A percentile compares a stretch with the other conserved stretches of the same genome.
Evolutionary conservation across 768 basidiomycete species (phyloP).

Genomic region (Suillus americanus): DNA sequence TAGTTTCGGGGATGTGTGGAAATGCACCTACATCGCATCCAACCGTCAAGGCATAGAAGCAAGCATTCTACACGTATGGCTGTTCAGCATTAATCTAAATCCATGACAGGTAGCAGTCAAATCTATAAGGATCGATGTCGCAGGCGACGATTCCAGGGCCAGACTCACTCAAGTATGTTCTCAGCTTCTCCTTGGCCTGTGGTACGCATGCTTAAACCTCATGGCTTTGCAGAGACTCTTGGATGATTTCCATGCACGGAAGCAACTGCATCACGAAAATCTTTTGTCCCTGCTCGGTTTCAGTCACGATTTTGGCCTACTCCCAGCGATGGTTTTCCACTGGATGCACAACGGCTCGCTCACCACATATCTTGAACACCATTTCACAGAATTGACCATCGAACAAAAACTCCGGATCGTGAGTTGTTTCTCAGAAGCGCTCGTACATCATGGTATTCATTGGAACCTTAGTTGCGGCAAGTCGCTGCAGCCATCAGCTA

Average conservation of each 20-base stretch:
- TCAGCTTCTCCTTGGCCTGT: too few species aligned
- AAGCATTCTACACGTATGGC: too few species aligned
- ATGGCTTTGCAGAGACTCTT: slow-evolving; percentile 9
- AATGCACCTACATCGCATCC: too few species aligned
- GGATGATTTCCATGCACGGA: slow-evolving; percentile 24
- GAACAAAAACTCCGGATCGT: slow-evolving; percentile 15
- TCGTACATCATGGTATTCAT: not conserved
- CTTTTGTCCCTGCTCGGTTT: slow-evolving; percentile 30
- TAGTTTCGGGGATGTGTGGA: too few species aligned
- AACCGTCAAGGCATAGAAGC: too few species aligned
- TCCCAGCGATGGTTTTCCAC: slow-evolving; percentile 33
- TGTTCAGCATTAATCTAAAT: too few species aligned
- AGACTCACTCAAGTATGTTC: too few species aligned
- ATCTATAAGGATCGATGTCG: too few species aligned
- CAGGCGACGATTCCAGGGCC: too few species aligned
- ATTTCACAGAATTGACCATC: slow-evolving; percentile 8
- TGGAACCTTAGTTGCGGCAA: not conserved
- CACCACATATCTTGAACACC: slow-evolving; percentile 19
- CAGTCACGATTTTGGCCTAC: slow-evolving; percentile 27
- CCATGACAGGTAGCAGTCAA: too few species aligned
- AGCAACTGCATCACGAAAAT: slow-evolving; percentile 24
- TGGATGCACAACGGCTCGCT: slow-evolving; percentile 34
- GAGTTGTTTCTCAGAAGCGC: not conserved
- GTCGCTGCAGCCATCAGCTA: slow-evolving; percentile 21
- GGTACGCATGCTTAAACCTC: too few species aligned